phyloP scores from a whole-genome alignment of 106 monocot species.

The Agapanthus africanus region DNA sequence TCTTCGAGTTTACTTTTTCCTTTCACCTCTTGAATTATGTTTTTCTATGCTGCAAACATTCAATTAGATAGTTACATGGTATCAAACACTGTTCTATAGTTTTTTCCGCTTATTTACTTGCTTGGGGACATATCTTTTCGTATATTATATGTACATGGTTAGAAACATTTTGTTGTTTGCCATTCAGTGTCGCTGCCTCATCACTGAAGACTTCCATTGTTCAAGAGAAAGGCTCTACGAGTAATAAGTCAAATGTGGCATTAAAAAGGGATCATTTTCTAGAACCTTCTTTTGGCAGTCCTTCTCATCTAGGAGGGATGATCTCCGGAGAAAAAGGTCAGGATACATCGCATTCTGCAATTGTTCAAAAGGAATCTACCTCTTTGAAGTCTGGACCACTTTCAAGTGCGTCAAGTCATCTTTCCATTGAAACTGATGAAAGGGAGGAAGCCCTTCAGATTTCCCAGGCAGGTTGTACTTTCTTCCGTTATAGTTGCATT shows the following conservation, averaged over 20 bases:
- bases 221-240: slow-evolving; percentile 14
- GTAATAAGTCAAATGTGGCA: slow-evolving; percentile 21
- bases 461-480: slow-evolving; percentile 30
- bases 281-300: slow-evolving; percentile 3
- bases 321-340: slow-evolving; percentile 3
- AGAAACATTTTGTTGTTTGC: slow-evolving; percentile 12
- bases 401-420: slow-evolving; percentile 22
- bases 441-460: slow-evolving; percentile 10
- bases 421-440: slow-evolving; percentile 16
- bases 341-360: slow-evolving; percentile 21
- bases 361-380: slow-evolving; percentile 15
- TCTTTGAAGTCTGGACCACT: slow-evolving; percentile 6
- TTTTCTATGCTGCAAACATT: no score
- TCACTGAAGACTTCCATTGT: no score
- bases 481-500: background rate
- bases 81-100: no score
- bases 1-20: no score
- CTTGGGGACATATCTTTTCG: no score
- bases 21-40: no score
- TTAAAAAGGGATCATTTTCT: slow-evolving; percentile 10
- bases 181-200: slow-evolving; percentile 27
- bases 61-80: no score
- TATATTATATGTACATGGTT: no score
- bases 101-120: no score
- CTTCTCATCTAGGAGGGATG: background rate